phyloP scores from a whole-genome alignment of 257 asterid genomes.

The Misopates orontium region DNA sequence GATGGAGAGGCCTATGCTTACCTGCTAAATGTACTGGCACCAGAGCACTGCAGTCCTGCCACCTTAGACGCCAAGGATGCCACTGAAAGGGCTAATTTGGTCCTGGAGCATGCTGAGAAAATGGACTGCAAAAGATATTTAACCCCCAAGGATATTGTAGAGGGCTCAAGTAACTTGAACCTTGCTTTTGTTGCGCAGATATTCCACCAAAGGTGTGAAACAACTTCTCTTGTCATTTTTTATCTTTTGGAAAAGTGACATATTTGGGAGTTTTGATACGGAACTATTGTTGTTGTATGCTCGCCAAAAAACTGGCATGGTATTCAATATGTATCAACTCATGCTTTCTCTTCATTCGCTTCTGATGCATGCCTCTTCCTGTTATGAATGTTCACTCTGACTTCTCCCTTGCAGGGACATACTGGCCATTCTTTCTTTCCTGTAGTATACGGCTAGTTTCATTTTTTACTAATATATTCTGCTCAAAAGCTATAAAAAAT shows the following conservation, averaged over 20 bases:
- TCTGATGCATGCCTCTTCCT: neutral
- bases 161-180: conserved; percentile 84
- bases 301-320: neutral
- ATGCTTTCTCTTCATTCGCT: conserved; percentile 24
- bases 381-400: conserved; percentile 20
- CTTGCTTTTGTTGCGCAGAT: conserved; percentile 97
- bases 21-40: conserved; percentile 96
- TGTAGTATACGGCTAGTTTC: conserved; percentile 7
- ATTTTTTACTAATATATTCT: conserved; percentile 1
- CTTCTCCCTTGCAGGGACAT: conserved; percentile 8
- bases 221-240: conserved; percentile 13
- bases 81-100: conserved; percentile 80
- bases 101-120: conserved; percentile 95
- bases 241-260: conserved; percentile 5
- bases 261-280: neutral
- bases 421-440: conserved; percentile 6
- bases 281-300: conserved; percentile 19
- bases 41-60: conserved; percentile 82
- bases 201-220: conserved; percentile 88
- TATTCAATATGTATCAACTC: neutral
- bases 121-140: conserved; percentile 97
- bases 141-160: conserved; percentile 83
- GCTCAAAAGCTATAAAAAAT: conserved; percentile 14
- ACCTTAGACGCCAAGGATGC: conserved; percentile 84
- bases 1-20: conserved; percentile 98